phyloP scores from a whole-genome alignment of 768 basidiomycete genomes.

The Kwoniella heveanensis region DNA sequence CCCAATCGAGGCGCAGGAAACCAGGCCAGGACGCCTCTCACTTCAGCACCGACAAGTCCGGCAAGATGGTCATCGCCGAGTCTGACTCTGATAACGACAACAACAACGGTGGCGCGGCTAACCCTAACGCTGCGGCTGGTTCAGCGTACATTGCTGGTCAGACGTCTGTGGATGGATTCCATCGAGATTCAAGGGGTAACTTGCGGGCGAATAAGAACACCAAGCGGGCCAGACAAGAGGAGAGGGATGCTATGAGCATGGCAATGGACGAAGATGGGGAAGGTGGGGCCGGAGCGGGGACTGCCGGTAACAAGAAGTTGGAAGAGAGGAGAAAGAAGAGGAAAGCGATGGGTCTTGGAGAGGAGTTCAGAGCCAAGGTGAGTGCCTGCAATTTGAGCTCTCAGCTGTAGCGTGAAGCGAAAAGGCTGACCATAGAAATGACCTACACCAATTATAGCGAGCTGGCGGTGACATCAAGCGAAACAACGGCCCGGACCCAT shows the following conservation, averaged over 20 bases:
- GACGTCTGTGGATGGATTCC: slow-evolving; percentile 86
- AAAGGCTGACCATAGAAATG: too few species aligned
- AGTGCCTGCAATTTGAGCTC: too few species aligned
- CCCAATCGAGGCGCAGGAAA: slow-evolving; percentile 61
- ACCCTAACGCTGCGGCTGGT: slow-evolving; percentile 54
- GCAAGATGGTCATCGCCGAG: slow-evolving; percentile 51
- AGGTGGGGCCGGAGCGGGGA: slow-evolving; percentile 24
- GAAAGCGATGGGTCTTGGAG: slow-evolving; percentile 64
- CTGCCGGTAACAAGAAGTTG: slow-evolving; percentile 55
- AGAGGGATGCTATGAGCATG: slow-evolving; percentile 65
- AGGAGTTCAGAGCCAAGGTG: slow-evolving; percentile 96
- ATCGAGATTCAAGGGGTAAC: slow-evolving; percentile 76
- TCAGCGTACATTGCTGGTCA: slow-evolving; percentile 80
- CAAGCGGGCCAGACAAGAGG: slow-evolving; percentile 80
- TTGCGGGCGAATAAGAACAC: slow-evolving; percentile 97
- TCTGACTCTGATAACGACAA: slow-evolving; percentile 58
- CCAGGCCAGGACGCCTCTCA: slow-evolving; percentile 81
- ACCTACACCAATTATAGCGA: too few species aligned
- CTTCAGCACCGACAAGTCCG: slow-evolving; percentile 78
- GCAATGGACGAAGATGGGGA: slow-evolving; percentile 71
- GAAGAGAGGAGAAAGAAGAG: slow-evolving; percentile 61
- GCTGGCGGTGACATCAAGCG: slow-evolving; percentile 93
- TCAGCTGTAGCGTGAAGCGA: background rate
- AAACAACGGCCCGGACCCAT: slow-evolving; percentile 79
- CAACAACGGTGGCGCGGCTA: slow-evolving; percentile 1